Percentiles rank a stretch among this genome's conserved stretches.
These are phyloP conservation scores for Allantophomopsis cytisporea DNA, from an alignment of 2,329 filamentous ascomycete genomes.

Conservation along the genomic window DNA sequence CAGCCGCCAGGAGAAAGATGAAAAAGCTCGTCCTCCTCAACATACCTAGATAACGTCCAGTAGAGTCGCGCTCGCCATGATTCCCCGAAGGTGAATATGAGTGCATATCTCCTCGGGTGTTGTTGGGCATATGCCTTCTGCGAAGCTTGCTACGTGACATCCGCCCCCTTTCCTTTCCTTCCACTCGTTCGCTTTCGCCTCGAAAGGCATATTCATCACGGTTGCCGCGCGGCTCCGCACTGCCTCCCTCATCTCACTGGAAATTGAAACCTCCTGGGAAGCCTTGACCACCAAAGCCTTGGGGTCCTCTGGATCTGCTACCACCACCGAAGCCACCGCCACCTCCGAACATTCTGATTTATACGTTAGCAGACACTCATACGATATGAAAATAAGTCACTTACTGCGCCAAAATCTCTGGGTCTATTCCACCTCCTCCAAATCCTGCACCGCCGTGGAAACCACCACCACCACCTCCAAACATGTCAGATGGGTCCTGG, in stretches of 20 bases:
- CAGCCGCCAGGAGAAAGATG: conserved; percentile 13
- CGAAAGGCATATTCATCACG: background rate
- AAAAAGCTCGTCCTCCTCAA: conserved; percentile 1
- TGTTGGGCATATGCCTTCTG: background rate
- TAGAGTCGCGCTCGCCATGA: conserved; percentile 4
- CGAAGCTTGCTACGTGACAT: no score
- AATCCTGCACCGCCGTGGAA: conserved; percentile 60
- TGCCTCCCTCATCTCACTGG: conserved; percentile 25
- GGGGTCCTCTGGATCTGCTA: conserved; percentile 21
- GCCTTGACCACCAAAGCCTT: conserved; percentile 14
- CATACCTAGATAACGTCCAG: no score
- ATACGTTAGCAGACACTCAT: conserved; percentile 16
- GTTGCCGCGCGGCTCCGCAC: conserved; percentile 1
- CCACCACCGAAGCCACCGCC: conserved; percentile 35
- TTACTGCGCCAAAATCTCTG: conserved; percentile 10
- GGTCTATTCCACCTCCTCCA: conserved; percentile 27
- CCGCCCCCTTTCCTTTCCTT: background rate
- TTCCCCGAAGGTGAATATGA: conserved; percentile 11
- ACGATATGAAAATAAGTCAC: conserved; percentile 11
- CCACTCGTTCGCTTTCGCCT: background rate
- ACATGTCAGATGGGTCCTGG: conserved; percentile 78
- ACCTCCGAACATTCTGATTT: conserved; percentile 14
- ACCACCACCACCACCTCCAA: conserved; percentile 39
- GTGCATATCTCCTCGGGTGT: conserved; percentile 4
- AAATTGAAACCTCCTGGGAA: conserved; percentile 45